These are phyloP conservation scores for Endotrypanum monterogeii DNA, from an alignment of 208 protist species.

Conservation along the genomic window DNA sequence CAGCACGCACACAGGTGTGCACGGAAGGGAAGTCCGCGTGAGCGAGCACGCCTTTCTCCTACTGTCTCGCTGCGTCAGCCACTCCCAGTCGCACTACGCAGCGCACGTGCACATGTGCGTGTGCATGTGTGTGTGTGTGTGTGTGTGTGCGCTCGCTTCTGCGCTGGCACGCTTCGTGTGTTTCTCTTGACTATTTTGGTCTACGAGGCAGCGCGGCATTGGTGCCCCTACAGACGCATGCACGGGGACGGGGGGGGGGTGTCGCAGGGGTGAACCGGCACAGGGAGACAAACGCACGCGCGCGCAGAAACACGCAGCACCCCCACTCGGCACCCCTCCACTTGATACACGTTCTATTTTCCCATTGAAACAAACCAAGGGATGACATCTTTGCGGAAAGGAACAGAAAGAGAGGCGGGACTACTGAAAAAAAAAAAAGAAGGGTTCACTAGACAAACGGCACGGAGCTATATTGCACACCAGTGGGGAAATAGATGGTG, in stretches of 20 bases:
- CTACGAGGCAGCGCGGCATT: conserved; percentile 5
- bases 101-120: not conserved
- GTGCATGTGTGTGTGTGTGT: not conserved
- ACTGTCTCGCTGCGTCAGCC: not conserved
- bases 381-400: not conserved
- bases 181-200: not conserved
- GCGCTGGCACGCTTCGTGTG: too few species aligned
- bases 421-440: not conserved
- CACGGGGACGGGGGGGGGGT: not conserved
- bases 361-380: not conserved
- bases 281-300: not conserved
- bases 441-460: too few species aligned
- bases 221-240: not conserved
- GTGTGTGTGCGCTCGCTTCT: not conserved
- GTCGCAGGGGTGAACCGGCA: not conserved
- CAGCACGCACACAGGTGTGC: not conserved
- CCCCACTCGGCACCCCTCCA: not conserved
- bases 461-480: too few species aligned
- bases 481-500: too few species aligned
- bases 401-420: not conserved
- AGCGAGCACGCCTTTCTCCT: not conserved
- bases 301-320: not conserved
- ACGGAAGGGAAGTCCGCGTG: not conserved
- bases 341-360: too few species aligned
- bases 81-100: not conserved